Evolutionary conservation across 1,284 basidiomycete genomes (phyloP).

Genomic region (Naganishia sp.): DNA sequence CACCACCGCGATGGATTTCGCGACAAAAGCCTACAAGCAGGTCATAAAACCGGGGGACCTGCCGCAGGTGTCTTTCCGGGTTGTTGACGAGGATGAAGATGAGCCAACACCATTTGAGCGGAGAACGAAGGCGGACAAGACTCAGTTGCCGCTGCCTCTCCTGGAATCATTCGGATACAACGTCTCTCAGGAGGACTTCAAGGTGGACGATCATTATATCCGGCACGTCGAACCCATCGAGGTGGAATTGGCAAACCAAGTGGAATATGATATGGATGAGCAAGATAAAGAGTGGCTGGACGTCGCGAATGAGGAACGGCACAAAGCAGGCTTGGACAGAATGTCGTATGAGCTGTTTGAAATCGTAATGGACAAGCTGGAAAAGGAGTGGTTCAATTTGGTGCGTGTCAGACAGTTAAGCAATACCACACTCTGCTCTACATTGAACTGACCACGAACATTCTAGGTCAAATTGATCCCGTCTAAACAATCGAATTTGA

Average conservation of each 20-base stretch:
- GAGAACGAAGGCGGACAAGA: slow-evolving; percentile 47
- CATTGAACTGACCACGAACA: not conserved
- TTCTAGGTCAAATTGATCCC: slow-evolving; percentile 83
- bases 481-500: slow-evolving; percentile 69
- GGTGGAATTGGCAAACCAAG: slow-evolving; percentile 84
- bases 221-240: slow-evolving; percentile 92
- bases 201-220: slow-evolving; percentile 72
- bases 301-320: slow-evolving; percentile 76
- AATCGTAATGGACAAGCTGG: slow-evolving; percentile 93
- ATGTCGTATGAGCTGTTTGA: slow-evolving; percentile 89
- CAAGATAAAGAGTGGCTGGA: slow-evolving; percentile 96
- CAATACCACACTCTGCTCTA: not conserved
- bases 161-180: slow-evolving; percentile 49
- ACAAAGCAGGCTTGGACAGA: slow-evolving; percentile 70
- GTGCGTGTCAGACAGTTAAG: slow-evolving; percentile 56
- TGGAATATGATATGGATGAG: slow-evolving; percentile 99
- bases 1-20: slow-evolving; percentile 14
- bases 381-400: slow-evolving; percentile 98
- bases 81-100: slow-evolving; percentile 47
- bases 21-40: slow-evolving; percentile 20
- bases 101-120: slow-evolving; percentile 36
- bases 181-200: slow-evolving; percentile 58
- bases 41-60: slow-evolving; percentile 33
- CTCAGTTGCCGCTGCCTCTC: not conserved
- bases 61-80: slow-evolving; percentile 50